Evolutionary conservation across 352 stramenopile genomes (phyloP), one percentile per base, ranked within the genome.

Genomic region (Globisporangium megalacanthum): DNA sequence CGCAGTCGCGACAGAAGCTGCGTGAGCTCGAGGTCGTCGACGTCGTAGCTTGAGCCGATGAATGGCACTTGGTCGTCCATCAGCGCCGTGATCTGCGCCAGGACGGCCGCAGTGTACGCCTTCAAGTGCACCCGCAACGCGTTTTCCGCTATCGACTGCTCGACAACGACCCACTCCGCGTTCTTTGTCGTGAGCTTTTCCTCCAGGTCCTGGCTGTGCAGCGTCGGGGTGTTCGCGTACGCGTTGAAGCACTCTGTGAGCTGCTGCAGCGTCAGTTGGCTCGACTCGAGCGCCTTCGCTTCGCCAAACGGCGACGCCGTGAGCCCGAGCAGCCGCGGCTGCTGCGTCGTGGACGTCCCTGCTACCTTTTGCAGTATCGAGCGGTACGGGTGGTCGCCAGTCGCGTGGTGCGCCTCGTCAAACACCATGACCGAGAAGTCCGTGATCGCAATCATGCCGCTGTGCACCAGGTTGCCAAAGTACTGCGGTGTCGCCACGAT

Each of bases 371-470:
- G 65, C 35, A 89, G 56, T 14, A 93, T 68, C 17, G 80, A 66
- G 19, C 69, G 74, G 52, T 91, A 91, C 0, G 83, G 79, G 53
- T 89, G 70, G 1, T 75, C 73, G 20, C 75, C 71, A 50, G 69
- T 89, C 4, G 77, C 80, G 47, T 93, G 83, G 49, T 93, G 83
- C 4, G 83, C 83, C 69, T 93, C 80, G 41, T 93, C 83, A 65
- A 93, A 90, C 15, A 93, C 74, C 69, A 93, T 73, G 41, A 80
- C 60, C 48, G 77, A 86, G 19, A 88, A 86, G 52, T 90, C 68
- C 13, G 72, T 71, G 15, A 89, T 70, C 3, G 44, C 59, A 0
- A 82, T 67, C 15, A 64, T 57, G 0, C 49, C 15, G 10, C 69
- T 62, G 46, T 62, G 70, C 10, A 89, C 25, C 64, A 86, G 71